Conservation (phyloP, 1,284 basidiomycete species). For the Farysia itapuensis region DNA sequence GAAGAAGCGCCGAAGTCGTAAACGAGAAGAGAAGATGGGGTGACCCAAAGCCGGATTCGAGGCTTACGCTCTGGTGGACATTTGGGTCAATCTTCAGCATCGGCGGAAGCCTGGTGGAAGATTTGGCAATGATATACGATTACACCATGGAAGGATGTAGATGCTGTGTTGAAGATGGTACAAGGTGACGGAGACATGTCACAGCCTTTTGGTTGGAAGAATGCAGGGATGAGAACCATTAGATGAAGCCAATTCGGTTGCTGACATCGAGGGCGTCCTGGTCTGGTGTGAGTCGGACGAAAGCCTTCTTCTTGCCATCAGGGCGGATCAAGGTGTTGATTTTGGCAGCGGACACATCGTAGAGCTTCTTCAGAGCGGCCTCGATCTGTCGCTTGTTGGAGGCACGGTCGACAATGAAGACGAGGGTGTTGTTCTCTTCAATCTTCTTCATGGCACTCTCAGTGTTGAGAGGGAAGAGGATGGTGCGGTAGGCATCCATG, state of each 20-base stretch:
- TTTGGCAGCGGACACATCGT: constrained; percentile 93
- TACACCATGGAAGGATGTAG: neutral
- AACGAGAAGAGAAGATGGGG: constrained; percentile 1
- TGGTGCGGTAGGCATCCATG: constrained; percentile 95
- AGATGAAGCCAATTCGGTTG: constrained; percentile 79
- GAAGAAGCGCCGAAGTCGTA: no score
- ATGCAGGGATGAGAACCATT: constrained; percentile 2
- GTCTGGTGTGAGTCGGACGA: constrained; percentile 89
- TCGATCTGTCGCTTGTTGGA: constrained; percentile 95
- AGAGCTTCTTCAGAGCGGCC: constrained; percentile 98
- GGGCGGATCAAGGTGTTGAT: constrained; percentile 99
- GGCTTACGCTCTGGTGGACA: constrained; percentile 39
- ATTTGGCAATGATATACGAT: constrained; percentile 19
- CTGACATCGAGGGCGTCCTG: constrained; percentile 97
- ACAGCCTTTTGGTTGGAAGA: neutral
- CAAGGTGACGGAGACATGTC: neutral
- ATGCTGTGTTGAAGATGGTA: neutral
- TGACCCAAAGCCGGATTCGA: constrained; percentile 44
- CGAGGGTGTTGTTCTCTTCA: constrained; percentile 98
- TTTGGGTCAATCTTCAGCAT: constrained; percentile 20
- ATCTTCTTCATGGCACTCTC: constrained; percentile 77
- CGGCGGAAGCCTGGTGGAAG: neutral
- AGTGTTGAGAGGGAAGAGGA: constrained; percentile 72
- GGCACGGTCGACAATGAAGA: constrained; percentile 93
- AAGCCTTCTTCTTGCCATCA: constrained; percentile 99